Percentiles rank a stretch among this genome's conserved stretches.
phyloP scores from a whole-genome alignment of 306 rosid genomes.

The Ceratonia siliqua region DNA sequence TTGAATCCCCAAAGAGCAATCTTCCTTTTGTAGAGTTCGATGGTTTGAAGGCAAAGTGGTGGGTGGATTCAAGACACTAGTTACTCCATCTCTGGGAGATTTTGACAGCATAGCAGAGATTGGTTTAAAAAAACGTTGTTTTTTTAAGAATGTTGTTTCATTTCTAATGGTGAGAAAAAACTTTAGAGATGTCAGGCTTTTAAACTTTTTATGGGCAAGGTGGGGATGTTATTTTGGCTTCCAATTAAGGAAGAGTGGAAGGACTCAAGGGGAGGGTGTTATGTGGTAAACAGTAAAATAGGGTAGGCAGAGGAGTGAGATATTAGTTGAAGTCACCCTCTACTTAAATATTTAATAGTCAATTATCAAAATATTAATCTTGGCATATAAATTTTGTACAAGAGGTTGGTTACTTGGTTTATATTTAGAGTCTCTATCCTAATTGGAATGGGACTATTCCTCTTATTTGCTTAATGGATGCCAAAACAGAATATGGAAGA shows the following conservation, averaged over 20 bases:
- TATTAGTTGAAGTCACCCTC: neutral
- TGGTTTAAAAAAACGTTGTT: neutral
- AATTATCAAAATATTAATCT: conserved; percentile 11
- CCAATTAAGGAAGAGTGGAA: neutral
- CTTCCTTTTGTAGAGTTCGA: conserved; percentile 1
- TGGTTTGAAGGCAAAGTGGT: conserved; percentile 11
- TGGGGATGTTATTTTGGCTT: neutral
- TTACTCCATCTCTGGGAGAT: conserved; percentile 2
- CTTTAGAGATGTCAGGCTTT: neutral
- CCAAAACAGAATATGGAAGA: conserved; percentile 8
- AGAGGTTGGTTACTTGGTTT: neutral
- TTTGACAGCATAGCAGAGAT: neutral
- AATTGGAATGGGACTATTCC: neutral
- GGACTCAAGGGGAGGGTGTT: conserved; percentile 18
- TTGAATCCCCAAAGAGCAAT: conserved; percentile 14
- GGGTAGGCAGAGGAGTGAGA: neutral
- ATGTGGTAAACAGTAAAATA: conserved; percentile 15
- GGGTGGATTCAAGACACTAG: neutral
- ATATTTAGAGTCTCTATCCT: neutral
- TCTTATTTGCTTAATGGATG: conserved; percentile 14
- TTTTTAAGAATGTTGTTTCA: neutral
- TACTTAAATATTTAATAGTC: neutral
- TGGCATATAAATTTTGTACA: neutral
- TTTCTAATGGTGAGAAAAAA: neutral
- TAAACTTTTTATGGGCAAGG: neutral